A percentile compares a stretch with the other conserved stretches of the same genome.
Conservation (phyloP, 2,329 filamentous ascomycete species). For the Pestalotiopsis sp. region DNA sequence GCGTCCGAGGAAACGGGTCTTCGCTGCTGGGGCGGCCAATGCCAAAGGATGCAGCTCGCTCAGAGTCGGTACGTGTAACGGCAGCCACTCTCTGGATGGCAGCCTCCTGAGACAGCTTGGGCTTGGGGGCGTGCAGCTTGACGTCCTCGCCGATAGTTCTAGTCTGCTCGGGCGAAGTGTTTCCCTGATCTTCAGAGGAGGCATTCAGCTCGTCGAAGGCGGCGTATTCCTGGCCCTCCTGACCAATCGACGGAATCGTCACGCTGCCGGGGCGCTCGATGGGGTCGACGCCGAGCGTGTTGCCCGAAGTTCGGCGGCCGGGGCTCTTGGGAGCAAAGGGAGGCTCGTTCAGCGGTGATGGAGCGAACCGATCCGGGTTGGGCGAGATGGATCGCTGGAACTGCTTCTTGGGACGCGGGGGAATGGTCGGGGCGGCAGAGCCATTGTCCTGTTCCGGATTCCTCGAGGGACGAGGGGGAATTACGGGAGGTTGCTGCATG, state of each 20-base stretch:
- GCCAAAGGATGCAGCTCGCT: conserved; percentile 80
- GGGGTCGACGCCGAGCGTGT: conserved; percentile 1
- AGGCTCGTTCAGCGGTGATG: conserved; percentile 81
- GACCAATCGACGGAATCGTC: conserved; percentile 79
- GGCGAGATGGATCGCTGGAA: conserved; percentile 78
- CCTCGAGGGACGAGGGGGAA: conserved; percentile 60
- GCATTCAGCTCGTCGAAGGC: conserved; percentile 51
- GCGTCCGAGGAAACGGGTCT: conserved; percentile 54
- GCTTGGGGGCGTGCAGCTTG: conserved; percentile 86
- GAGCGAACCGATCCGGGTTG: conserved; percentile 76
- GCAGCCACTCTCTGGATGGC: conserved; percentile 81
- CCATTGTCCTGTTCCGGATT: conserved; percentile 48
- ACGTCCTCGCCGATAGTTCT: conserved; percentile 79
- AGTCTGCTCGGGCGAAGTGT: conserved; percentile 68
- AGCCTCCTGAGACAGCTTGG: conserved; percentile 78
- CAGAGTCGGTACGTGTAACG: conserved; percentile 91
- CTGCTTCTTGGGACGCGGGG: conserved; percentile 72
- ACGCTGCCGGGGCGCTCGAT: conserved; percentile 74
- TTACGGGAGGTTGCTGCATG: conserved; percentile 50
- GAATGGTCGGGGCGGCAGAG: conserved; percentile 65
- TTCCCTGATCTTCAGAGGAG: conserved; percentile 40
- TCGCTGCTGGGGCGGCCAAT: conserved; percentile 69
- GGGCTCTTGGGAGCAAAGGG: conserved; percentile 52
- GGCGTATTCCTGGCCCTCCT: conserved; percentile 89
- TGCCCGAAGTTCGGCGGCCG: conserved; percentile 34